Conservation (phyloP, 164 flowering plant genomes). For the Paratinospora sagittata region DNA sequence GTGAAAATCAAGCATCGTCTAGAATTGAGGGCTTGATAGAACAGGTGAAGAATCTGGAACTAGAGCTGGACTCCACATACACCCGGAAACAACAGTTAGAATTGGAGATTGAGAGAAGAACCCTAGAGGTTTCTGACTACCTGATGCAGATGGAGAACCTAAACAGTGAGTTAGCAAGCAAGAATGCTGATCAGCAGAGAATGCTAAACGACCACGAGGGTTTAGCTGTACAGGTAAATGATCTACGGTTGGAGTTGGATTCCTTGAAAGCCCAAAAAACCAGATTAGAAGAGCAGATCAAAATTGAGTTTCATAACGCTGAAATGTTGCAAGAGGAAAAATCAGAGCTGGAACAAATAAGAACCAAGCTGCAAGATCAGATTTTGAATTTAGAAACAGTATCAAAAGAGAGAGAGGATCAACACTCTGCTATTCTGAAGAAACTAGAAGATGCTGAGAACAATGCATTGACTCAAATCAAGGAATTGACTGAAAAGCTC, state of each 20-base stretch:
- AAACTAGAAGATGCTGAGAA: constrained; percentile 31
- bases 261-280: constrained; percentile 20
- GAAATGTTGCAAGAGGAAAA: constrained; percentile 31
- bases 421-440: constrained; percentile 22
- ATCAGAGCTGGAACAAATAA: constrained; percentile 10
- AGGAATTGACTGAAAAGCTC: constrained; percentile 24
- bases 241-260: constrained; percentile 26
- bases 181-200: constrained; percentile 28
- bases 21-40: constrained; percentile 5
- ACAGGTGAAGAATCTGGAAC: constrained; percentile 9
- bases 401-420: constrained; percentile 28
- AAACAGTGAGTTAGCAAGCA: constrained; percentile 39
- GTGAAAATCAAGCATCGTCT: constrained; percentile 31
- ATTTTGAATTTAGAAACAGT: constrained; percentile 26
- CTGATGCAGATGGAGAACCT: constrained; percentile 33
- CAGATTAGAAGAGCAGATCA: constrained; percentile 27
- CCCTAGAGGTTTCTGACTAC: constrained; percentile 30
- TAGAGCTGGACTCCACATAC: constrained; percentile 24
- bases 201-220: constrained; percentile 31
- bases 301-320: constrained; percentile 26
- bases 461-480: constrained; percentile 26
- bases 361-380: constrained; percentile 18
- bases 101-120: constrained; percentile 28
- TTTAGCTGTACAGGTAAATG: constrained; percentile 21
- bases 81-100: constrained; percentile 31